Evolutionary conservation across 169 alveolate genomes (phyloP), one percentile per base, ranked within the genome.

Genomic region (Prorocentrum cordatum): DNA sequence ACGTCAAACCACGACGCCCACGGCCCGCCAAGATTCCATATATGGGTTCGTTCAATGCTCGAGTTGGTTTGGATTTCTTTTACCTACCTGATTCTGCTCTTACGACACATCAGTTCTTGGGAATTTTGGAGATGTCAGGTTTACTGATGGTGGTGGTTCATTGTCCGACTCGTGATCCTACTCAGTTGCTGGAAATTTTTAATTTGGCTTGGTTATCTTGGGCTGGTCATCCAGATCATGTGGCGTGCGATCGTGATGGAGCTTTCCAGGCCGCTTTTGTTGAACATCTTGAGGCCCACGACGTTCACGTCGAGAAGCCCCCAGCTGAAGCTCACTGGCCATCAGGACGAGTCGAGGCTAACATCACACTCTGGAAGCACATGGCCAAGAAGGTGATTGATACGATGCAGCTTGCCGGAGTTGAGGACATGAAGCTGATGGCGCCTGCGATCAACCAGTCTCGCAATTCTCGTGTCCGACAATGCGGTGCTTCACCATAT

Each of bases 241-340:
- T 73, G 26, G 22, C 32, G 58, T 14, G 26, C 0, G 85, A 73
- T 47, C 71, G 24, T 16, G 85, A 73, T 36, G 85, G 85, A 24
- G 85, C 27, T 18, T 73, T 73, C 29, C 71, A 32, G 6, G 68
- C 38, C 26, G 68, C 14, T n/a, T 73, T 73, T 5, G 70, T 35
- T n/a, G 85, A 73, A 0, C 38, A 38, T 33, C 20, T 72, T 12
- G 16, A 3, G 66, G 39, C 10, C 31, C 20, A 10, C n/a, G 36
- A 6, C 32, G 39, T 33, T 27, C 32, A n/a, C 5, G 7, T 31
- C 32, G 50, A 9, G 29, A 47, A 35, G 33, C 24, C 20, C n/a
- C 50, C 47, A 1, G 83, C 68, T 2, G 83, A 72, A 31, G 68
- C 83, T 4, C 83, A 72, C 36, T 72, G 83, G 83, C 83, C 42